Conservation (phyloP, 495 filamentous ascomycete species). For the Thozetella sp. region DNA sequence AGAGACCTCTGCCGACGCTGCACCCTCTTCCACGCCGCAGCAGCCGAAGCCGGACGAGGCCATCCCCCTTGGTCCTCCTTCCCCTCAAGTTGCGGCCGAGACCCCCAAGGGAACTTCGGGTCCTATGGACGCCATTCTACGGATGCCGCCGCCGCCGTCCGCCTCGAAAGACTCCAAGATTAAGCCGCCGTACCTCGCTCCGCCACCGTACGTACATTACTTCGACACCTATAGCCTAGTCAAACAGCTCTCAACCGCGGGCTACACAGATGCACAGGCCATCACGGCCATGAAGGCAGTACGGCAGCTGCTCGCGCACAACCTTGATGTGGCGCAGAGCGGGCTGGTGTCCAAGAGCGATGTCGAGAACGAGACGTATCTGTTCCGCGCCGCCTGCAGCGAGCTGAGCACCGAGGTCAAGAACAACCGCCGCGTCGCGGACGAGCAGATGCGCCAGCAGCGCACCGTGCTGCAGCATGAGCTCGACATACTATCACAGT, state of each 20-base stretch:
- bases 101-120: slow-evolving; percentile 28
- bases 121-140: slow-evolving; percentile 67
- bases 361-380: slow-evolving; percentile 86
- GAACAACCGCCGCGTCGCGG: slow-evolving; percentile 57
- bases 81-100: slow-evolving; percentile 19
- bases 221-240: slow-evolving; percentile 94
- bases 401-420: slow-evolving; percentile 85
- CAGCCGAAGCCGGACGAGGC: slow-evolving; percentile 4
- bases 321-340: slow-evolving; percentile 76
- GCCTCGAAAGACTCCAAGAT: slow-evolving; percentile 36
- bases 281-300: slow-evolving; percentile 89
- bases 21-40: neutral
- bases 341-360: slow-evolving; percentile 78
- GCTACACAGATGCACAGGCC: slow-evolving; percentile 70
- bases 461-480: slow-evolving; percentile 87
- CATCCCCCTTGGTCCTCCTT: neutral
- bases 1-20: neutral
- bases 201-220: slow-evolving; percentile 86
- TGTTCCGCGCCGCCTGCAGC: slow-evolving; percentile 92
- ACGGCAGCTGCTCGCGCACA: slow-evolving; percentile 70
- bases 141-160: slow-evolving; percentile 51
- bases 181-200: slow-evolving; percentile 60
- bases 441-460: slow-evolving; percentile 75
- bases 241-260: slow-evolving; percentile 67
- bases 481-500: slow-evolving; percentile 86